Conservation (phyloP, 23 red algal species). For the Cyanidiococcus yangmingshanensis region DNA sequence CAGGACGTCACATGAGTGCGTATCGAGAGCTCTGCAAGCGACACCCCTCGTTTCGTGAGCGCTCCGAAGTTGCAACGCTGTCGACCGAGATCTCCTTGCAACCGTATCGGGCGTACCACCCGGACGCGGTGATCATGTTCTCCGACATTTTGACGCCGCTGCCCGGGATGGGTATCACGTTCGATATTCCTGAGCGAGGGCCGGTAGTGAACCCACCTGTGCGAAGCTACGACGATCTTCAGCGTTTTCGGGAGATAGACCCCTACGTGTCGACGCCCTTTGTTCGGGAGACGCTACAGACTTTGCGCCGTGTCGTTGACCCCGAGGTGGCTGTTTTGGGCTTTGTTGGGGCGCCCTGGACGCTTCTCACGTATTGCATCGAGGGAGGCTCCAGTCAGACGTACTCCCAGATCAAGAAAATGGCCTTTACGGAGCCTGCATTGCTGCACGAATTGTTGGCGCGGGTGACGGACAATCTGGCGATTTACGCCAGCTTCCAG, state of each 20-base stretch:
- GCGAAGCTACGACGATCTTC: conserved; percentile 52
- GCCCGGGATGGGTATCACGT: conserved; percentile 86
- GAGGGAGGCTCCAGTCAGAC: conserved; percentile 80
- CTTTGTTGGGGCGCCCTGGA: conserved; percentile 91
- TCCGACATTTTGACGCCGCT: conserved; percentile 93
- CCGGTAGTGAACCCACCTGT: conserved; percentile 75
- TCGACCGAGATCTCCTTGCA: conserved; percentile 97
- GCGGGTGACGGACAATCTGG: conserved; percentile 90
- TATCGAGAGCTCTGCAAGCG: conserved; percentile 90
- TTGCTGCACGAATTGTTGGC: conserved; percentile 65
- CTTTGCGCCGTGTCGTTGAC: conserved; percentile 61
- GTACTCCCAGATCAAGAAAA: conserved; percentile 83
- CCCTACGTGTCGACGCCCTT: conserved; percentile 66
- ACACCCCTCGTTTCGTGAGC: conserved; percentile 90
- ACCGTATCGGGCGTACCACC: conserved; percentile 79
- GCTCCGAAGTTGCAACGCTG: conserved; percentile 77
- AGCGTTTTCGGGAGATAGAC: conserved; percentile 60
- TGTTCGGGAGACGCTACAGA: conserved; percentile 74
- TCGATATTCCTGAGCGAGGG: conserved; percentile 91
- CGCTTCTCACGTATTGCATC: conserved; percentile 93
- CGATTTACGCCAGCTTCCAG: conserved; percentile 74
- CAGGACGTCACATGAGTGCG: conserved; percentile 90
- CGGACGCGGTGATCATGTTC: conserved; percentile 97
- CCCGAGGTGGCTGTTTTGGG: conserved; percentile 66
- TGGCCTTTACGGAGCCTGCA: conserved; percentile 74